Conservation (phyloP, 306 rosid genomes). For the Pyrus pyrifolia region DNA sequence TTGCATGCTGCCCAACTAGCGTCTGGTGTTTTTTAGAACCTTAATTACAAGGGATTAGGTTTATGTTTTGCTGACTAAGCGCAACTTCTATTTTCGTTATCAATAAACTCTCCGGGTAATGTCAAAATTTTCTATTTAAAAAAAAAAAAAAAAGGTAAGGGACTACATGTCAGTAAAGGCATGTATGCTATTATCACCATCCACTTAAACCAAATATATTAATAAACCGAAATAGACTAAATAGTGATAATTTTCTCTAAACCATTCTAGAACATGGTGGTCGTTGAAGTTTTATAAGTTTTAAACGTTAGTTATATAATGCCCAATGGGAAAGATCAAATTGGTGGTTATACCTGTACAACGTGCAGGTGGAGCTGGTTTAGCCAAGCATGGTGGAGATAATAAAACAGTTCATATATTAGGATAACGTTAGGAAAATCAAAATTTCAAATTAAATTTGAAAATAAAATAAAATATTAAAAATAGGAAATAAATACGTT, state of each 20-base stretch:
- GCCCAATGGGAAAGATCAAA: not conserved
- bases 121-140: too few relatives aligned
- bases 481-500: too few relatives aligned
- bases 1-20: too few relatives aligned
- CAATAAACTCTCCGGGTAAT: too few relatives aligned
- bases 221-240: not conserved
- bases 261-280: too few relatives aligned
- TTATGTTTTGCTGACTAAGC: too few relatives aligned
- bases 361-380: slow-evolving; percentile 19
- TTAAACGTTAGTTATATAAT: not conserved
- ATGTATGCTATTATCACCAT: not conserved
- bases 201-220: not conserved
- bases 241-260: not conserved
- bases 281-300: not conserved
- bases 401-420: not conserved
- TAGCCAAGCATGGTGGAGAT: slow-evolving; percentile 22
- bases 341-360: not conserved
- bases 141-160: not conserved
- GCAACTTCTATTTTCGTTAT: too few relatives aligned
- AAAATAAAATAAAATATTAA: too few relatives aligned
- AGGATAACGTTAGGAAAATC: too few relatives aligned
- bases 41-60: too few relatives aligned
- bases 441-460: too few relatives aligned
- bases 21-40: too few relatives aligned
- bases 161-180: not conserved